A percentile compares a stretch with the other conserved stretches of the same genome.
phyloP scores from a whole-genome alignment of 2,329 filamentous ascomycete genomes.

The Thermoascus crustaceus region DNA sequence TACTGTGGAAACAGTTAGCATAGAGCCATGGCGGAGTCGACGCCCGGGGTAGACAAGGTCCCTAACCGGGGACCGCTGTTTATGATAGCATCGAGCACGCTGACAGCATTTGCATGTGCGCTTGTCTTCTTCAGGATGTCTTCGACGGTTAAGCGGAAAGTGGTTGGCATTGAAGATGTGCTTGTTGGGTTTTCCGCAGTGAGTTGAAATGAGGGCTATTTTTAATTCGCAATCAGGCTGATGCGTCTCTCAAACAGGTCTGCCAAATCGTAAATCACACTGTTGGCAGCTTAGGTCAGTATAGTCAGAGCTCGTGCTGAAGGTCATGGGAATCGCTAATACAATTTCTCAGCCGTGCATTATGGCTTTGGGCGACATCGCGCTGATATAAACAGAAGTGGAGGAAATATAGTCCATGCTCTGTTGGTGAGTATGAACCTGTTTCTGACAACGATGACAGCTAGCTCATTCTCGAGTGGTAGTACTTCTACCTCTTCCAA shows the following conservation, averaged over 20 bases:
- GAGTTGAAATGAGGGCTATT: not conserved
- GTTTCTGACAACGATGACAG: not conserved
- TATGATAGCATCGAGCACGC: not conserved
- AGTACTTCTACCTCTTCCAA: constrained; percentile 11
- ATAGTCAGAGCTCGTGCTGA: not conserved
- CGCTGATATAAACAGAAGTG: constrained; percentile 6
- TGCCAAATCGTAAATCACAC: not conserved
- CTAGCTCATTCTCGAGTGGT: not conserved
- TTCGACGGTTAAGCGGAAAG: not conserved
- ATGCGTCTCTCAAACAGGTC: not conserved
- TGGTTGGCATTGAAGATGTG: not conserved
- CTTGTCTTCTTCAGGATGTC: not conserved
- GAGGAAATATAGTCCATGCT: constrained; percentile 7
- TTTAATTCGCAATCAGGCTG: too few species aligned
- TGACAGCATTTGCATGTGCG: not conserved
- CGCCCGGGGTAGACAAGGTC: not conserved
- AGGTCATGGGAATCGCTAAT: not conserved
- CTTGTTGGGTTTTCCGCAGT: not conserved
- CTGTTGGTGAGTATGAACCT: constrained; percentile 5
- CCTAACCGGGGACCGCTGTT: not conserved
- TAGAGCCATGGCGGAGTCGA: not conserved
- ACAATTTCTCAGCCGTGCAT: constrained; percentile 3
- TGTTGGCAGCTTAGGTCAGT: not conserved
- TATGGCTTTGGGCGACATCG: constrained; percentile 11
- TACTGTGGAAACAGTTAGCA: too few species aligned